Conservation (phyloP, 495 filamentous ascomycete genomes). For the Penicillium dipodomyicola region DNA sequence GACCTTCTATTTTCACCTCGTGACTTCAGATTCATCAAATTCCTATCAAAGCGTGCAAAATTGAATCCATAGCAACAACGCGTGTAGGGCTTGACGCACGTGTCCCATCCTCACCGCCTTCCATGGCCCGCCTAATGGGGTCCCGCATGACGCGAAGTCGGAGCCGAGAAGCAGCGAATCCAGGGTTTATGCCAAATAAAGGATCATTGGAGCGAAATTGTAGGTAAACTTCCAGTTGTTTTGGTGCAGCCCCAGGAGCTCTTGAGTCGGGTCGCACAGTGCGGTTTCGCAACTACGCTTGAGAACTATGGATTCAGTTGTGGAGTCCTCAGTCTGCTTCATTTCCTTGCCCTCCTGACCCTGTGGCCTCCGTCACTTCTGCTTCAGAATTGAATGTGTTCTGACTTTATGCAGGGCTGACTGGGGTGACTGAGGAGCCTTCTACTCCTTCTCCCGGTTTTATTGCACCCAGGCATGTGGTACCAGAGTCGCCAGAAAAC, state of each 20-base stretch:
- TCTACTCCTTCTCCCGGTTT: constrained; percentile 7
- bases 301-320: background rate
- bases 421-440: constrained; percentile 17
- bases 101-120: constrained; percentile 15
- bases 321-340: background rate
- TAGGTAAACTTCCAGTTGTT: background rate
- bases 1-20: background rate
- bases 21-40: background rate
- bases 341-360: constrained; percentile 2
- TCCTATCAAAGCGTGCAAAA: no score
- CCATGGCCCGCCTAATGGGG: constrained; percentile 18
- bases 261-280: background rate
- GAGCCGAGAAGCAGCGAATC: constrained; percentile 23
- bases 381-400: background rate
- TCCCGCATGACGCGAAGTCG: constrained; percentile 29
- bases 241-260: background rate
- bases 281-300: background rate
- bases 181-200: constrained; percentile 1
- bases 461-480: constrained; percentile 5
- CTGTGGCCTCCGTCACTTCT: background rate
- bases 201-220: background rate
- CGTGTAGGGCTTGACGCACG: background rate
- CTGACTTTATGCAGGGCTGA: constrained; percentile 21
- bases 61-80: constrained; percentile 1
- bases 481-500: constrained; percentile 29